phyloP scores from a whole-genome alignment of 2,329 filamentous ascomycete genomes.

The Botryotinia globosa region DNA sequence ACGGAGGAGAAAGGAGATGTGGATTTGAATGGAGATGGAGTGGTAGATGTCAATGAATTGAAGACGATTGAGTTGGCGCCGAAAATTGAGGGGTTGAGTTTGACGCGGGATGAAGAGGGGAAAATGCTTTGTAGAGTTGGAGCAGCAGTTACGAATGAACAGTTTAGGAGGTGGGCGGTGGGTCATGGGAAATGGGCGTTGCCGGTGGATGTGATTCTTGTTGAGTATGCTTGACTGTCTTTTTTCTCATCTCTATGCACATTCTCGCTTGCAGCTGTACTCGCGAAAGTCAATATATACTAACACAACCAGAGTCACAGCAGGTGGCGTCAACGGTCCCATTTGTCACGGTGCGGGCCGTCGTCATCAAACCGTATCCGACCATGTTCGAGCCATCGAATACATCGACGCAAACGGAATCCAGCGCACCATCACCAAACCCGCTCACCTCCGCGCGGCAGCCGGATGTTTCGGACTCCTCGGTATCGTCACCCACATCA shows the following conservation, averaged over 20 bases:
- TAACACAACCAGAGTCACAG: conserved; percentile 40
- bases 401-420: conserved; percentile 48
- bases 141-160: conserved; percentile 46
- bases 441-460: conserved; percentile 43
- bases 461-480: conserved; percentile 48
- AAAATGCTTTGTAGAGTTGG: conserved; percentile 43
- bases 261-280: not conserved
- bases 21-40: not conserved
- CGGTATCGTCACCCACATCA: conserved; percentile 49
- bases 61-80: conserved; percentile 21
- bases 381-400: conserved; percentile 47
- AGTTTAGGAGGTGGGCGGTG: conserved; percentile 46
- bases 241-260: not conserved
- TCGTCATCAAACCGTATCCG: conserved; percentile 44
- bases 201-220: conserved; percentile 47
- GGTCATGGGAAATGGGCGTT: conserved; percentile 43
- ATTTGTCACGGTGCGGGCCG: conserved; percentile 49
- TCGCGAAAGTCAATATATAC: not conserved
- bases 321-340: conserved; percentile 46
- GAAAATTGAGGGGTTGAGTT: not conserved
- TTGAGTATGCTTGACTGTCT: conserved; percentile 38
- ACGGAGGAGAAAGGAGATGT: conserved; percentile 1
- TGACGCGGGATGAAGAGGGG: conserved; percentile 27
- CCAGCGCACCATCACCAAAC: conserved; percentile 42
- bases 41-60: conserved; percentile 13